Conservation (phyloP, 345 rosid species). For the Murraya koenigii region DNA sequence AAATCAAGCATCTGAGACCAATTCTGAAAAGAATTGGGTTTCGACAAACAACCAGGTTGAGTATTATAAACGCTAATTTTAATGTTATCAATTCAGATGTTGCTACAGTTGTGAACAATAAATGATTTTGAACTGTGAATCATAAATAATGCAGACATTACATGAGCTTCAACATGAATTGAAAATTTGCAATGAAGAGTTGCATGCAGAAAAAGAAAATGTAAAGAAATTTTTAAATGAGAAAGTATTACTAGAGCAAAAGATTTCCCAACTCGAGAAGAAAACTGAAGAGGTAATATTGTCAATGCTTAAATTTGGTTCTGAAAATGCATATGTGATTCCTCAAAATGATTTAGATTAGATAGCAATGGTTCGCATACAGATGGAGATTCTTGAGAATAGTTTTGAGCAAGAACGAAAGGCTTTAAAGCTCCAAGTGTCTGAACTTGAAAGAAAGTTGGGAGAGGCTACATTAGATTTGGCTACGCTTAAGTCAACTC, state of each 20-base stretch:
- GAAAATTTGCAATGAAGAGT: conserved; percentile 53
- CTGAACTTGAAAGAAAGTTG: conserved; percentile 69
- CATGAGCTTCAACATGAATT: conserved; percentile 65
- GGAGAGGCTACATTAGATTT: conserved; percentile 51
- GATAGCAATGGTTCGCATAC: conserved; percentile 12
- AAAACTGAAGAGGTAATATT: conserved; percentile 67
- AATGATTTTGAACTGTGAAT: conserved; percentile 23
- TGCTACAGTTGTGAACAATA: background rate
- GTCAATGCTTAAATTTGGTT: conserved; percentile 4
- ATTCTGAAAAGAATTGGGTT: conserved; percentile 36
- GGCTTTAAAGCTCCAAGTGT: conserved; percentile 51
- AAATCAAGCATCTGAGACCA: conserved; percentile 38
- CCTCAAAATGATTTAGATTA: background rate
- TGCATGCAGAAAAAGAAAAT: conserved; percentile 52
- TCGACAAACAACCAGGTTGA: conserved; percentile 61
- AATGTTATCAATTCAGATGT: background rate
- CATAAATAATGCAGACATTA: conserved; percentile 35
- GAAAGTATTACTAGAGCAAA: conserved; percentile 58
- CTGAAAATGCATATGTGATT: background rate
- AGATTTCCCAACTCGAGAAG: conserved; percentile 54
- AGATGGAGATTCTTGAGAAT: conserved; percentile 55
- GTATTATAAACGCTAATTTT: background rate
- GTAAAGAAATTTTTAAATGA: conserved; percentile 50
- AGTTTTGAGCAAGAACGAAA: conserved; percentile 67
- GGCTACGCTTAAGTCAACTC: conserved; percentile 47